Percentiles rank a stretch among this genome's conserved stretches.
phyloP scores from a whole-genome alignment of 768 basidiomycete species.

The Collybiopsis confluens region DNA sequence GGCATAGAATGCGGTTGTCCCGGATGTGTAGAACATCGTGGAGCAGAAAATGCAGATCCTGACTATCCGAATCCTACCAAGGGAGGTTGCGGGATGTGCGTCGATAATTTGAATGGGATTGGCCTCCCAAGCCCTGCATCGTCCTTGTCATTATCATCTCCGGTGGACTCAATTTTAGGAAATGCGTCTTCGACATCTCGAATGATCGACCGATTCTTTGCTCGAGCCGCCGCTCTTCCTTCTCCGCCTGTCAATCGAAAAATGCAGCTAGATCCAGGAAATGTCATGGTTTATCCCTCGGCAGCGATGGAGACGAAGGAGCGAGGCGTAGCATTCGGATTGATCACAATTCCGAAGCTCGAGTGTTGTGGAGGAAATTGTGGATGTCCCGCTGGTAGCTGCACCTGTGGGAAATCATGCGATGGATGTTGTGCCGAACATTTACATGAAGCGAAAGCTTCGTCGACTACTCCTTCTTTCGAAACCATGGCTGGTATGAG shows the following conservation, averaged over 20 bases:
- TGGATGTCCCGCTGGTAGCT: slow-evolving; percentile 48
- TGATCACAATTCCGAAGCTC: slow-evolving; percentile 58
- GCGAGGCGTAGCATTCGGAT: slow-evolving; percentile 39
- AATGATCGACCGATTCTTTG: slow-evolving; percentile 62
- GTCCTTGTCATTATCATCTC: slow-evolving; percentile 12
- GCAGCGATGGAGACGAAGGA: slow-evolving; percentile 31
- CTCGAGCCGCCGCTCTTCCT: slow-evolving; percentile 68
- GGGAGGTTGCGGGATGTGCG: slow-evolving; percentile 53
- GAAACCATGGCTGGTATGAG: not conserved
- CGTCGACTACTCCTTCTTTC: no score
- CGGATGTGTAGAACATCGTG: slow-evolving; percentile 70
- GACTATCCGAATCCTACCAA: slow-evolving; percentile 46
- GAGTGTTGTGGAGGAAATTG: slow-evolving; percentile 65
- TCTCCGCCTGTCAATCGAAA: slow-evolving; percentile 43
- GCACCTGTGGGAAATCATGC: slow-evolving; percentile 56
- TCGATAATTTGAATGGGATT: slow-evolving; percentile 46
- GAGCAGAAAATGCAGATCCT: slow-evolving; percentile 38
- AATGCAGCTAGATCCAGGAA: slow-evolving; percentile 45
- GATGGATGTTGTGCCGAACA: slow-evolving; percentile 47
- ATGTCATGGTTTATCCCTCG: slow-evolving; percentile 44
- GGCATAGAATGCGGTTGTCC: slow-evolving; percentile 68
- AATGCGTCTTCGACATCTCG: not conserved
- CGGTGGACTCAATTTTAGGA: not conserved
- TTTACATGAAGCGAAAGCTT: slow-evolving; percentile 4
- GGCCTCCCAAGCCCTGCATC: slow-evolving; percentile 32